Conservation (phyloP, 2,329 filamentous ascomycete species). For the Phaeosphaeriaceae sp. region DNA sequence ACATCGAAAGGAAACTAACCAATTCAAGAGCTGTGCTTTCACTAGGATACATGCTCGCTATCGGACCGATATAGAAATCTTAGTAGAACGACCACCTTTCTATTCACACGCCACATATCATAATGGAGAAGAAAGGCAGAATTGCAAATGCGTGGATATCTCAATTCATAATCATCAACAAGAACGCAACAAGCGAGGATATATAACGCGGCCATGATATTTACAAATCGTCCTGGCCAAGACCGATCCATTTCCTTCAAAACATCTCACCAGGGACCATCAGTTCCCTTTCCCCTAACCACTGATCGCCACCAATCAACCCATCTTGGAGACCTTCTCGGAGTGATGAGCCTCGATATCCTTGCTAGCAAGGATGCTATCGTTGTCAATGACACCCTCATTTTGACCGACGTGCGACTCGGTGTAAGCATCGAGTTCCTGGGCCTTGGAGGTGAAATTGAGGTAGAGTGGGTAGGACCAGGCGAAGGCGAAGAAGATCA, state of each 20-base stretch:
- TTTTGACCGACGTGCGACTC: constrained; percentile 39
- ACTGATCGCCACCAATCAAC: background rate
- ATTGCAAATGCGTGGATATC: background rate
- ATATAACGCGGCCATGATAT: constrained; percentile 2
- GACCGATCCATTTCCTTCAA: background rate
- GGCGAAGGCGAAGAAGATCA: constrained; percentile 44
- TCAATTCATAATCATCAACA: constrained; percentile 1
- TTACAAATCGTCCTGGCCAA: background rate
- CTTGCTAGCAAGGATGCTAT: constrained; percentile 33
- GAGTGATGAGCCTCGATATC: constrained; percentile 29
- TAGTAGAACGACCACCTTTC: too few species aligned
- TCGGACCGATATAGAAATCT: too few species aligned
- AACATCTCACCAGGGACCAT: background rate
- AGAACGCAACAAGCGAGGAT: background rate
- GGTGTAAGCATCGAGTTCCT: constrained; percentile 45
- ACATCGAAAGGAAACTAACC: too few species aligned
- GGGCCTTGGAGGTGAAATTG: constrained; percentile 39
- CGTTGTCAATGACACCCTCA: constrained; percentile 30
- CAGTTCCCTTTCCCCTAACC: background rate
- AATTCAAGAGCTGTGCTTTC: too few species aligned
- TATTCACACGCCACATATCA: too few species aligned
- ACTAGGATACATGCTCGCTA: too few species aligned
- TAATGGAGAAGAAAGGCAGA: background rate
- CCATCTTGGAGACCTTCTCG: constrained; percentile 10
- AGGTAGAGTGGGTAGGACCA: constrained; percentile 48